Conservation (phyloP, 495 filamentous ascomycete species). For the Jackrogersella minutella region DNA sequence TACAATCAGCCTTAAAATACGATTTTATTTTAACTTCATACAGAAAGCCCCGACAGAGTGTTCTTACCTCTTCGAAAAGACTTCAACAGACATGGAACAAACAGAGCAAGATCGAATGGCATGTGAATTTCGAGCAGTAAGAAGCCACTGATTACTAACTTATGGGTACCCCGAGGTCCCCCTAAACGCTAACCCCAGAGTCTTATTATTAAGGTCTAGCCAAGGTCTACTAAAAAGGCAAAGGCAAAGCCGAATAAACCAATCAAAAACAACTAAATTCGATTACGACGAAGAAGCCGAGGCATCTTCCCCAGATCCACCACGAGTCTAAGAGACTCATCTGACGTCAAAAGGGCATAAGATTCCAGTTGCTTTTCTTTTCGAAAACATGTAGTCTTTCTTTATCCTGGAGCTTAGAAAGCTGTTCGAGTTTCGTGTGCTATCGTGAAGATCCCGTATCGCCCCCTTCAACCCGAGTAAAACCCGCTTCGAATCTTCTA, state of each 20-base stretch:
- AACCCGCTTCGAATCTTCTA: not conserved
- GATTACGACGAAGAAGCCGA: conserved; percentile 29
- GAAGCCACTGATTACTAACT: not conserved
- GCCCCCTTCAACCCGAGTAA: not conserved
- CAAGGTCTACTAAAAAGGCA: not conserved
- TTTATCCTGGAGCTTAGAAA: conserved; percentile 1
- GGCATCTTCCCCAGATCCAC: conserved; percentile 27
- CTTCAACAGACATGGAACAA: not conserved
- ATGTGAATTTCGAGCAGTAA: conserved; percentile 6
- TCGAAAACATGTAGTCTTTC: not conserved
- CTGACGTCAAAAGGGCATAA: conserved; percentile 15
- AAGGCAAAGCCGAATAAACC: conserved; percentile 5
- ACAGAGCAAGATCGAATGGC: not conserved
- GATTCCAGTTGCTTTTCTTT: not conserved
- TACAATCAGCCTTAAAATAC: not conserved
- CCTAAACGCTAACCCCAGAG: not conserved
- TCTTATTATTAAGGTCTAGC: not conserved
- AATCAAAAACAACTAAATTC: conserved; percentile 24
- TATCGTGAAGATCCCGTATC: not conserved
- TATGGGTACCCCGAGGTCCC: not conserved
- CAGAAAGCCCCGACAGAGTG: not conserved
- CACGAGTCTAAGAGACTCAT: not conserved
- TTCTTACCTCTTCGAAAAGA: not conserved
- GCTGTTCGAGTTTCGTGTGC: not conserved
- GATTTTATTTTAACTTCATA: no score